Evolutionary conservation across 768 basidiomycete genomes (phyloP), one percentile per base, ranked within the genome.

Genomic region (Tylopilus vinaceipallidus): DNA sequence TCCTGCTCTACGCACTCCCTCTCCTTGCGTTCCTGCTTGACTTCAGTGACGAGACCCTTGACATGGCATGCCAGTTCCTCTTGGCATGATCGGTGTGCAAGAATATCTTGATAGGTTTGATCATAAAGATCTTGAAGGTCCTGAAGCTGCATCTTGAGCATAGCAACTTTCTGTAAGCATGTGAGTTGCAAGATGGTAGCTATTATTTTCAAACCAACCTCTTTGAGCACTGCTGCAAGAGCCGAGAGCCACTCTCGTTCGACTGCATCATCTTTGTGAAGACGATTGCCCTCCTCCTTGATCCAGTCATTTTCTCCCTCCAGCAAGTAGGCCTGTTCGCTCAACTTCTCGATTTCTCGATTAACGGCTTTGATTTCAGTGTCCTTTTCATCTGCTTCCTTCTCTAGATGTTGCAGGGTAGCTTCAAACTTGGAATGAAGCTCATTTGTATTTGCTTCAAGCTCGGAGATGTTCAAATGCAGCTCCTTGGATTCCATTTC

Each of bases 281-380:
- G 54, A 9, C 79, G 74, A 32, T 86, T 82, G 43, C 74, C 73
- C 40, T 91, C 87, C 57, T 91, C 89, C 61, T 78, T 82, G 42
- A 88, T 64, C 26, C 81, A 75, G 53, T 95, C 91, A 45, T 84
- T 80, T 61, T 93, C 88, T 51, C 95, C 91, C 63, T 98, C 95
- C 1, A 95, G 78, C 37, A 82, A 72, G 66, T 88, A 93, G 9
- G 97, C 80, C 46, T 84, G 82, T 52, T 90, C 84, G 6, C 90
- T 82, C 38, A 95, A 80, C 51, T 78, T 82, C 62, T 93, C 85
- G 20, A 95, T 83, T 36, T 94, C 87, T 36, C 80, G 72, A 56
- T 88, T 89, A 35, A 88, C 75, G 16, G 75, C 73, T 44, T 85
- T 78, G 34, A 93, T 78, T 66, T 94, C 88, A 2, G 72, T 79